A percentile compares a stretch with the other conserved stretches of the same genome.
Conservation (phyloP, 108 stramenopile genomes). For the Pseudonitzschia delicatissima region DNA sequence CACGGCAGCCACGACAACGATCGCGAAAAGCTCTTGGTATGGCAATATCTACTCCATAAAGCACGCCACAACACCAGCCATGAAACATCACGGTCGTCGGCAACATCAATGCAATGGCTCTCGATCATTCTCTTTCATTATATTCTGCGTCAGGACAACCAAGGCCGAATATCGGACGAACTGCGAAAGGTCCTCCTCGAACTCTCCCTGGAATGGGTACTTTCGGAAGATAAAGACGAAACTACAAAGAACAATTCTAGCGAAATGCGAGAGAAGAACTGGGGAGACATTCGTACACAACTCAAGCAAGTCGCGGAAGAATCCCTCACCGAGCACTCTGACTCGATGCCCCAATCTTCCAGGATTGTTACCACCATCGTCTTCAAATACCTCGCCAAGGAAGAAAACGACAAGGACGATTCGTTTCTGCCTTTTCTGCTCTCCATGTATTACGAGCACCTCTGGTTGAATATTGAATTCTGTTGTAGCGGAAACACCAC, state of each 20-base stretch:
- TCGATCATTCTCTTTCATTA: background rate
- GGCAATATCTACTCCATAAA: background rate
- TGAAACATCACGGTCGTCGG: background rate
- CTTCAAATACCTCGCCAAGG: background rate
- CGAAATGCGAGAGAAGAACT: background rate
- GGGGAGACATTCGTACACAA: background rate
- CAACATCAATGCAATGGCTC: background rate
- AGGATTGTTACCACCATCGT: background rate
- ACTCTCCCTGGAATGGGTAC: background rate
- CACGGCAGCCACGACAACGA: background rate
- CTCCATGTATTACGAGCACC: slow-evolving; percentile 1
- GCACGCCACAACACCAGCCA: background rate
- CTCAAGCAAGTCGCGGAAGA: background rate
- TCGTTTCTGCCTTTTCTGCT: background rate
- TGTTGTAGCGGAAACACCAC: background rate
- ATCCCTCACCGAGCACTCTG: background rate
- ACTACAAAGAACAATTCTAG: background rate
- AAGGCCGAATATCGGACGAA: background rate
- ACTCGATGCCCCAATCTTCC: background rate
- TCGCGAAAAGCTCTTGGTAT: background rate
- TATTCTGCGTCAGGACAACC: background rate
- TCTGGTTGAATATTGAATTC: slow-evolving; percentile 7
- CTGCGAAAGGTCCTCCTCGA: background rate
- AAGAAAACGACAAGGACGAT: background rate
- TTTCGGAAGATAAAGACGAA: background rate